A percentile compares a stretch with the other conserved stretches of the same genome.
phyloP scores from a whole-genome alignment of 2,329 filamentous ascomycete genomes.

The Epichloe typhina region DNA sequence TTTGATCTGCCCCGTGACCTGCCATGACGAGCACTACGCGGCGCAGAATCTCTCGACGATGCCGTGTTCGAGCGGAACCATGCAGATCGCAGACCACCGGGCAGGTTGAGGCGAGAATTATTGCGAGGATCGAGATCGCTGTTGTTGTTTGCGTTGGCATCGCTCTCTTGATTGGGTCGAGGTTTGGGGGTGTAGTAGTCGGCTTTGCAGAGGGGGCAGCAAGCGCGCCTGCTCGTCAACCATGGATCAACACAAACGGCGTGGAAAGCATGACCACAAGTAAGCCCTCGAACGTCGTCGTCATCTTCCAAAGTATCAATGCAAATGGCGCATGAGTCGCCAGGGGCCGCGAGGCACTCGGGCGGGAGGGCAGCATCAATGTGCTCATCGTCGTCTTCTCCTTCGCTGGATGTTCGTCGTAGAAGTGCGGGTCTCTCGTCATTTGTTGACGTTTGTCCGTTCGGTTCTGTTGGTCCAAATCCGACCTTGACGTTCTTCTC shows the following conservation, averaged over 20 bases:
- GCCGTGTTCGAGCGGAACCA: conserved; percentile 19
- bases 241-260: conserved; percentile 91
- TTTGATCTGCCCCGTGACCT: not conserved
- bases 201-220: conserved; percentile 94
- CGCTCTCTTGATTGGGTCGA: conserved; percentile 37
- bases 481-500: conserved; percentile 8
- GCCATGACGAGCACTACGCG: not conserved
- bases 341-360: conserved; percentile 67
- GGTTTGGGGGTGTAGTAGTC: conserved; percentile 96
- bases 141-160: conserved; percentile 8
- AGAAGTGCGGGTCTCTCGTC: conserved; percentile 16
- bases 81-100: conserved; percentile 26
- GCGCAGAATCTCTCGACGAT: not conserved
- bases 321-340: conserved; percentile 93
- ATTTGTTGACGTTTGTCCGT: conserved; percentile 14
- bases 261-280: conserved; percentile 97
- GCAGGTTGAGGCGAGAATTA: conserved; percentile 35
- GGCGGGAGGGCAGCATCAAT: conserved; percentile 73
- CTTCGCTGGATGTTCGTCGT: conserved; percentile 32
- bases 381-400: conserved; percentile 60
- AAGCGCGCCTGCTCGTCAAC: conserved; percentile 86
- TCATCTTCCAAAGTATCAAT: conserved; percentile 89
- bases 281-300: conserved; percentile 85
- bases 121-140: conserved; percentile 21
- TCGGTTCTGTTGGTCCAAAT: conserved; percentile 9